phyloP scores from a whole-genome alignment of 139 green algal species.

The Haematococcus sp. region DNA sequence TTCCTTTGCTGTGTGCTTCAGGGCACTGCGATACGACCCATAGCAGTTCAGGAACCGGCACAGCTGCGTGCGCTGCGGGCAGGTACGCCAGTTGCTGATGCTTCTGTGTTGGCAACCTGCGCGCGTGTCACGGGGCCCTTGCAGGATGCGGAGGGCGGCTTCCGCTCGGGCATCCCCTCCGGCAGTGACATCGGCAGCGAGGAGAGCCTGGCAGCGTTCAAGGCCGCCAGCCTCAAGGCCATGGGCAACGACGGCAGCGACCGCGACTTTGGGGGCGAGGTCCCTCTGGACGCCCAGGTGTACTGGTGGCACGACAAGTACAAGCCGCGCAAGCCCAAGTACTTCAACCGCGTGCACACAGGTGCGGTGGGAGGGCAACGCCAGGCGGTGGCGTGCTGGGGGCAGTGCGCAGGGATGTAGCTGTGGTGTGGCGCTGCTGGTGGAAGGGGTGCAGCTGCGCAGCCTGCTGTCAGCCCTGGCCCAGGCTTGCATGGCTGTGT shows the following conservation, averaged over 20 bases:
- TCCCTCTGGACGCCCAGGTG: slow-evolving; percentile 62
- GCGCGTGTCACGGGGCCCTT: not conserved
- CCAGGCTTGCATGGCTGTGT: too few species aligned
- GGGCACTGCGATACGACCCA: too few species aligned
- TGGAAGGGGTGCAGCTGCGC: too few species aligned
- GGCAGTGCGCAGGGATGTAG: too few species aligned
- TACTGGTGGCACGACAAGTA: slow-evolving; percentile 99
- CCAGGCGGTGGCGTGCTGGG: too few species aligned
- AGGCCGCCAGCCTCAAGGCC: slow-evolving; percentile 11
- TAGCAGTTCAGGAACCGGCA: too few species aligned
- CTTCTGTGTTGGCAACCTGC: too few species aligned
- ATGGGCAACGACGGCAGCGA: slow-evolving; percentile 71
- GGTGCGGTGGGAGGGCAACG: slow-evolving; percentile 4
- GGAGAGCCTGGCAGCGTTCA: slow-evolving; percentile 16
- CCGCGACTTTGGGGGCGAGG: slow-evolving; percentile 71
- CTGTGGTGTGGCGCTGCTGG: too few species aligned
- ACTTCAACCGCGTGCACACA: slow-evolving; percentile 98
- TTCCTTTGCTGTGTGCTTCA: too few species aligned
- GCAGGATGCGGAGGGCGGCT: not conserved
- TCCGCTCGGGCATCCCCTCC: not conserved
- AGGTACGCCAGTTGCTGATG: too few species aligned
- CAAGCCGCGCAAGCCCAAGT: slow-evolving; percentile 94
- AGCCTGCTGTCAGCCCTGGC: not conserved
- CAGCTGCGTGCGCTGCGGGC: too few species aligned
- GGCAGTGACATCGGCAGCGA: not conserved